Percentiles rank a stretch among this genome's conserved stretches.
Conservation (phyloP, 208 protist species). For the Trypanosoma avium region DNA sequence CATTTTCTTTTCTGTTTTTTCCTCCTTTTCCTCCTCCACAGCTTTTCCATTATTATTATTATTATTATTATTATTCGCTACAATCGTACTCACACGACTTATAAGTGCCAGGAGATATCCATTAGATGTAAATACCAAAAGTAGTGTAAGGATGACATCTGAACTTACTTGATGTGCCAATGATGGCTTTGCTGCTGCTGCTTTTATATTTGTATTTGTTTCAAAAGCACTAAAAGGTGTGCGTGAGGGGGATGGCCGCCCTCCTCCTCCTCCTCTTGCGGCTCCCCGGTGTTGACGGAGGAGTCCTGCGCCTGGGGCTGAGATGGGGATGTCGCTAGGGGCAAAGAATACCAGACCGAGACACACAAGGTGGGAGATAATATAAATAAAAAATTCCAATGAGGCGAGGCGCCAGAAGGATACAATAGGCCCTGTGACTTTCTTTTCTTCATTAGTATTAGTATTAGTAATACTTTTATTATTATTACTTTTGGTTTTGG, state of each 20-base stretch:
- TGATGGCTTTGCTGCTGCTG: neutral
- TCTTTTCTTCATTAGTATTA: too few relatives aligned
- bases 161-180: constrained; percentile 36
- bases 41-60: constrained; percentile 20
- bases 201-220: neutral
- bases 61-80: constrained; percentile 13
- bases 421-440: too few relatives aligned
- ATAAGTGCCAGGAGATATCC: constrained; percentile 36
- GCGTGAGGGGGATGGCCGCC: too few relatives aligned
- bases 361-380: constrained; percentile 11
- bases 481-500: constrained; percentile 11
- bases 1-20: constrained; percentile 13
- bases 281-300: constrained; percentile 22
- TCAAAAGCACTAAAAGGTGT: constrained; percentile 20
- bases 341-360: constrained; percentile 23
- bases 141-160: constrained; percentile 42
- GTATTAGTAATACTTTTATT: neutral
- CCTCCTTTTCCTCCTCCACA: constrained; percentile 32
- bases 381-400: constrained; percentile 23
- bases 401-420: constrained; percentile 19
- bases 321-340: constrained; percentile 20
- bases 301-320: constrained; percentile 10
- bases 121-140: constrained; percentile 37
- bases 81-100: constrained; percentile 12
- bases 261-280: constrained; percentile 22